Base-by-base conservation (phyloP, 2,329 filamentous ascomycete species). In the Aspergillus sp. region DNA sequence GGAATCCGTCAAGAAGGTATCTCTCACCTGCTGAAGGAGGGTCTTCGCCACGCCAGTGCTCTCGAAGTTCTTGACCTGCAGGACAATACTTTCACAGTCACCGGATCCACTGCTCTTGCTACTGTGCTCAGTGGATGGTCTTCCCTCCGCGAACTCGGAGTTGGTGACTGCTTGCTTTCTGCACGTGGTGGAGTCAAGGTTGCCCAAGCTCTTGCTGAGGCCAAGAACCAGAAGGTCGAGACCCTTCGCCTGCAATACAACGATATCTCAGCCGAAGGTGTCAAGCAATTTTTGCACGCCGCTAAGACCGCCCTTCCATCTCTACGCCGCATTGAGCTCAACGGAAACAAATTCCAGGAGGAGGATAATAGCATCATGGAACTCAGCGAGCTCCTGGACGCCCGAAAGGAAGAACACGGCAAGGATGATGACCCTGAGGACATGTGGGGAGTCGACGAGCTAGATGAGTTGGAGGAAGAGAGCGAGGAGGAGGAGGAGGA, bases 1-100 rank as follows among this genome's bases (percentile, higher is more conserved):
- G 95, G 95, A 52, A 99, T 99, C 66, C 86, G 95, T 44, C 91
- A 93, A 72, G 92, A 98, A 75, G 95, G 95, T 60, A 95, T 98
- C 69, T 87, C 87, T 48, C 84, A 89, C 64, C 81, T 99, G 56
- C 80, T 99, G 63, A 87, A 85, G 60, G 82, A 93, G 53, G 95
- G 95, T 61, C 82, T 99, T 53, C 85, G 82, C 63, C 83, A 90
- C 68, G 86, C 91, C 51, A 81, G 79, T 33, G 79, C 81, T 45
- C 82, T 99, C 55, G 82, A 88, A 71, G 84, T 92, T 14, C 79
- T 99, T 53, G 95, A 99, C 78, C 80, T 99, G 61, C 93, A 99
- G 76, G 95, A 99, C 78, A 99, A 99, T 78, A 98, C 95, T 0
- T 98, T 98, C 74, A 98, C 93, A 9, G 76, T 88, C 40, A 82